Conservation (phyloP, 345 rosid genomes). For the Dipteronia sinensis region DNA sequence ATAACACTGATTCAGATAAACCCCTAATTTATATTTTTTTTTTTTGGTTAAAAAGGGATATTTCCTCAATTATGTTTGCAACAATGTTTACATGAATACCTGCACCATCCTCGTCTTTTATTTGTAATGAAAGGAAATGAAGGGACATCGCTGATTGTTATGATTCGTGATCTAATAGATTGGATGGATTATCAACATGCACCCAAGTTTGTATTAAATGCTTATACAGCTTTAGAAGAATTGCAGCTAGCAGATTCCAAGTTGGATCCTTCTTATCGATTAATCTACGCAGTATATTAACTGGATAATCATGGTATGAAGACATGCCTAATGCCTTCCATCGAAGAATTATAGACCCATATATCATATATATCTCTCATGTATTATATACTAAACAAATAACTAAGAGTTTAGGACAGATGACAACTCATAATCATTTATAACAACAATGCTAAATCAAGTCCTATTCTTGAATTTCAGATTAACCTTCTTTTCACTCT, state of each 20-base stretch:
- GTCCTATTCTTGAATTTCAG: not conserved
- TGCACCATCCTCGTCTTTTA: no score
- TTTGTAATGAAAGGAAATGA: no score
- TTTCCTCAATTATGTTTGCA: no score
- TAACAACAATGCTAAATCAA: not conserved
- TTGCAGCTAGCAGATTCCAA: not conserved
- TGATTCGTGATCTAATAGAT: no score
- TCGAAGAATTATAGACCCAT: not conserved
- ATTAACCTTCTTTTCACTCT: not conserved
- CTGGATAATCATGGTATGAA: not conserved
- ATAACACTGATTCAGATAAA: no score
- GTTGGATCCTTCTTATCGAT: not conserved
- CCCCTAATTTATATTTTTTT: no score
- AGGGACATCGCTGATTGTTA: no score
- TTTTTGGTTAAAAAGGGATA: no score
- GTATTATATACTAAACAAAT: not conserved
- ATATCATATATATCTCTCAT: not conserved
- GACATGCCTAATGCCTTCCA: not conserved
- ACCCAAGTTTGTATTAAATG: not conserved
- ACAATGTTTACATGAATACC: no score
- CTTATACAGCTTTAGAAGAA: not conserved
- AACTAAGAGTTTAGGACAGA: not conserved
- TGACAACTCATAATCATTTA: not conserved
- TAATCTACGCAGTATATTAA: no score
- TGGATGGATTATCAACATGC: not conserved